Conservation (phyloP, 2,329 filamentous ascomycete genomes). For the Diaporthe nobilis region DNA sequence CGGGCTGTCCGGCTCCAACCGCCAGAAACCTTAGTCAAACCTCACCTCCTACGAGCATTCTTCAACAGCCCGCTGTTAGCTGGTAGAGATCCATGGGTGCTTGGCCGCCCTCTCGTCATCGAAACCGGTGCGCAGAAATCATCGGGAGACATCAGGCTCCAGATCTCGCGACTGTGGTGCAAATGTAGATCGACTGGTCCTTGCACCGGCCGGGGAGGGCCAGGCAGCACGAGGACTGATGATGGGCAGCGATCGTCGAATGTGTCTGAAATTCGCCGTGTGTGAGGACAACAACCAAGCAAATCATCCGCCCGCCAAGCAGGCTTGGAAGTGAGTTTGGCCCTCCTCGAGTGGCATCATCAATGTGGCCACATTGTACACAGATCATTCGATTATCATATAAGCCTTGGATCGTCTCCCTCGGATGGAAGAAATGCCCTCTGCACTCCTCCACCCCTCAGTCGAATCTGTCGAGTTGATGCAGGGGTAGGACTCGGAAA, state of each 20-base stretch:
- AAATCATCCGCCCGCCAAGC: slow-evolving; percentile 21
- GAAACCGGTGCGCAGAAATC: slow-evolving; percentile 5
- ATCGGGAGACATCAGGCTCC: neutral
- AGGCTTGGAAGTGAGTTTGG: slow-evolving; percentile 2
- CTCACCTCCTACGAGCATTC: neutral
- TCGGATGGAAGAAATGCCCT: slow-evolving; percentile 6
- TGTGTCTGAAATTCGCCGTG: slow-evolving; percentile 25
- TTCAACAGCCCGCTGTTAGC: slow-evolving; percentile 14
- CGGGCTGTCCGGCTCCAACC: slow-evolving; percentile 23
- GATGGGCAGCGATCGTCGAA: slow-evolving; percentile 18
- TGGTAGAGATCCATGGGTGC: slow-evolving; percentile 12
- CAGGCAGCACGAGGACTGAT: neutral
- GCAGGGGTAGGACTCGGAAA: slow-evolving; percentile 15
- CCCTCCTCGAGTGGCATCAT: slow-evolving; percentile 28
- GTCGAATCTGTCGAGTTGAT: slow-evolving; percentile 11
- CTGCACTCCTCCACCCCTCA: slow-evolving; percentile 4
- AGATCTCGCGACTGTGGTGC: slow-evolving; percentile 21
- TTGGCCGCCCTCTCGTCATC: slow-evolving; percentile 8
- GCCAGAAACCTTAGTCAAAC: slow-evolving; percentile 31
- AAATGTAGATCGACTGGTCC: slow-evolving; percentile 10
- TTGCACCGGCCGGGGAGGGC: slow-evolving; percentile 5
- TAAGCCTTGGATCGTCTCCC: slow-evolving; percentile 16
- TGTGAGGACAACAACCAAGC: slow-evolving; percentile 24
- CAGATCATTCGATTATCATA: slow-evolving; percentile 37
- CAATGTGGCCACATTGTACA: slow-evolving; percentile 21